Evolutionary conservation across 2,329 filamentous ascomycete genomes (phyloP), one percentile per base, ranked within the genome.

Genomic region (Cyphellophora attinorum): DNA sequence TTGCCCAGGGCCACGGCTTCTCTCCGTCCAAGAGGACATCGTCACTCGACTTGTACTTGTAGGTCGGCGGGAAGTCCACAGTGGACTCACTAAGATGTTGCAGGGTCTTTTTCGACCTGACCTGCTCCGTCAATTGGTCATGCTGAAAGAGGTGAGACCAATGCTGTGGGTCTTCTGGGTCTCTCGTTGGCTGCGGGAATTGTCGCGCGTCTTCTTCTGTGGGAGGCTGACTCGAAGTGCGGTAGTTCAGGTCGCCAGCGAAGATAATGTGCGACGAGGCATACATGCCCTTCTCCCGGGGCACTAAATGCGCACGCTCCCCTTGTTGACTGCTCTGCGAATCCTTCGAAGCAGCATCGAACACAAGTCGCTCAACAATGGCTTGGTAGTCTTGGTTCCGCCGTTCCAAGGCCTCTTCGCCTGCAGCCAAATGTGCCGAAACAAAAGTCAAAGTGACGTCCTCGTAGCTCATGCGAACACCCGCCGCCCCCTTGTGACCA

Each of bases 401-500:
- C 29, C 76, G 70, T 34, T 77, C 67, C 31, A 85, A 63, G 29
- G 79, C 82, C 61, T 76, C 74, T 59, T 98, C 91, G 75, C 85
- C 85, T 5, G 89, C 82, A 1, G 88, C 85, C 37, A 96, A 65
- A 58, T 98, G 91, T 10, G 86, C 84, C 25, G 84, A 78, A 27
- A 93, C 79, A 55, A 96, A 91, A 0, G 85, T 94, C 36, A 95
- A 57, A 49, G 83, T 74, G 16, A 80, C 72, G 48, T 41, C 40
- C 46, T 18, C 45, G 56, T 27, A 64, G 11, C 75, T 68, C 28
- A 91, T 59, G 19, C 86, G 71, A 41, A 89, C 68, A 1, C 81
- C 91, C 1, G 93, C 81, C 3, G 86, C 89, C 18, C 89, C 91
- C 60, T 98, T 98, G 59, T 95, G 95, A 11, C 86, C 91, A 81